phyloP scores from a whole-genome alignment of 306 rosid species.

The Sechiopsis laciniata region DNA sequence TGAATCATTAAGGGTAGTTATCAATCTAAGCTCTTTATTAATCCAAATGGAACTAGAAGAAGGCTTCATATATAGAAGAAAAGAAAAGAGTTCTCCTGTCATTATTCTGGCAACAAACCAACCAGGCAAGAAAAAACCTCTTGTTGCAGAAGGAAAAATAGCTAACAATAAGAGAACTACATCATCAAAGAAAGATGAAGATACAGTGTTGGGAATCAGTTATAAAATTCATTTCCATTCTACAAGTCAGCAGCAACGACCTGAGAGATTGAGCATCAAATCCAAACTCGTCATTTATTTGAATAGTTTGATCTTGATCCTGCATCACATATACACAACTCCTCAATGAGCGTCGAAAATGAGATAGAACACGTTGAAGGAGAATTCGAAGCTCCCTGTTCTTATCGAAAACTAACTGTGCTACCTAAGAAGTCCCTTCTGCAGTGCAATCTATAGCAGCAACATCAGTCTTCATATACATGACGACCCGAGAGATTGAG shows the following conservation, averaged over 20 bases:
- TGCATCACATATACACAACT: slow-evolving; percentile 32
- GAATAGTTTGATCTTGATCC: slow-evolving; percentile 45
- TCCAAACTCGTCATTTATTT: slow-evolving; percentile 55
- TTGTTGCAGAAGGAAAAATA: slow-evolving; percentile 2
- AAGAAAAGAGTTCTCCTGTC: slow-evolving; percentile 13
- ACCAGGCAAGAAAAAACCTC: slow-evolving; percentile 3
- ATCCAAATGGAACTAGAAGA: slow-evolving; percentile 33
- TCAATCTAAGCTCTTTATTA: neutral
- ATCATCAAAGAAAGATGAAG: slow-evolving; percentile 19
- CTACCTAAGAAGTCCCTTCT: neutral
- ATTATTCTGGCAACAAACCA: slow-evolving; percentile 26
- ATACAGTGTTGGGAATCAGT: slow-evolving; percentile 9
- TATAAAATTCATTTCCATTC: slow-evolving; percentile 1
- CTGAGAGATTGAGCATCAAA: slow-evolving; percentile 51
- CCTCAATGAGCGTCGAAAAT: neutral
- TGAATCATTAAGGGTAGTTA: neutral
- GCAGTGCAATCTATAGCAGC: no score
- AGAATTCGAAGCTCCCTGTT: neutral
- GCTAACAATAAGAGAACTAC: slow-evolving; percentile 16
- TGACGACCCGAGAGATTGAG: slow-evolving; percentile 53
- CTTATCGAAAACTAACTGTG: neutral
- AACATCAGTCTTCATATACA: slow-evolving; percentile 38
- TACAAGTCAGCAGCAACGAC: slow-evolving; percentile 26
- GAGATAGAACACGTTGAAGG: no score
- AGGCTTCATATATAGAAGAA: slow-evolving; percentile 43